phyloP scores from a whole-genome alignment of 148 eudicot species.

The Dysphania ambrosioides region DNA sequence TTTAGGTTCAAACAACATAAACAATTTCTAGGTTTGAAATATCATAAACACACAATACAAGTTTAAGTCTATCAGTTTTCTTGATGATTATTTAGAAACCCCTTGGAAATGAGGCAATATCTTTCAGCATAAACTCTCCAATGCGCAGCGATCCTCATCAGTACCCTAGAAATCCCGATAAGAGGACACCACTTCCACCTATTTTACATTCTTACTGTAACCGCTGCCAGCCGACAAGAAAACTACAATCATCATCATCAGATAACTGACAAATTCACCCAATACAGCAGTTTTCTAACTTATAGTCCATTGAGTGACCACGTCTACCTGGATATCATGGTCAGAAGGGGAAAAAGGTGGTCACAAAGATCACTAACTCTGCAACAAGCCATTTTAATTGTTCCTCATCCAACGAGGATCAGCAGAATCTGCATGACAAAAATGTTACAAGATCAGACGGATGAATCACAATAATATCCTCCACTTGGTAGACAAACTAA shows the following conservation, averaged over 20 bases:
- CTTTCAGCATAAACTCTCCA: not conserved
- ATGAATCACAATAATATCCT: not conserved
- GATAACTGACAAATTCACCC: constrained; percentile 10
- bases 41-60: constrained; percentile 5
- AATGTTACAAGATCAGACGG: not conserved
- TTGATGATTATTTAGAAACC: constrained; percentile 15
- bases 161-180: constrained; percentile 4
- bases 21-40: not conserved
- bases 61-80: not conserved
- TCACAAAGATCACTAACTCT: constrained; percentile 8
- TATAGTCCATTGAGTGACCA: constrained; percentile 20
- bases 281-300: constrained; percentile 15
- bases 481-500: not conserved
- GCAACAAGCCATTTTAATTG: constrained; percentile 21
- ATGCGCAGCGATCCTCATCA: not conserved
- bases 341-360: constrained; percentile 13
- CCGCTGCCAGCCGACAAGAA: constrained; percentile 6
- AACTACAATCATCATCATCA: constrained; percentile 19
- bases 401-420: constrained; percentile 23
- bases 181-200: constrained; percentile 15
- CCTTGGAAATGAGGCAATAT: constrained; percentile 11
- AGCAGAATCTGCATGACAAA: constrained; percentile 33
- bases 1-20: not conserved
- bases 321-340: constrained; percentile 9
- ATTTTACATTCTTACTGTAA: constrained; percentile 4